Conservation (phyloP, 2,329 filamentous ascomycete species). For the Ceratocystis cacaofunesta region DNA sequence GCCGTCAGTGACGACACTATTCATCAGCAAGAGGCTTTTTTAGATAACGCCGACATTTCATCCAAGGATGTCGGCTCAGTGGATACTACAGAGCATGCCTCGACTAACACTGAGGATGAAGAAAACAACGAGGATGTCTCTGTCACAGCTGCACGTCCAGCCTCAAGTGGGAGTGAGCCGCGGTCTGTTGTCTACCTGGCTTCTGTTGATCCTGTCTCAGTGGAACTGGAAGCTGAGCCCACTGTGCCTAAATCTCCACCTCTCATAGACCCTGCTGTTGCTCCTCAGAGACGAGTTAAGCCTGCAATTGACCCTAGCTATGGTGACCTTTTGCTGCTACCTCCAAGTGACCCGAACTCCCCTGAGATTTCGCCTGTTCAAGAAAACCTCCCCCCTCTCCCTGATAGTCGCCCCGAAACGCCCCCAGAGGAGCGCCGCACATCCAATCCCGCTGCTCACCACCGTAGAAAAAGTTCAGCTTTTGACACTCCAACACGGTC, state of each 20-base stretch:
- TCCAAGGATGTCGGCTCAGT: constrained; percentile 49
- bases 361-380: constrained; percentile 25
- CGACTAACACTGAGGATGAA: neutral
- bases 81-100: constrained; percentile 23
- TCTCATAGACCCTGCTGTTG: constrained; percentile 20
- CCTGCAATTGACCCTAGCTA: constrained; percentile 52
- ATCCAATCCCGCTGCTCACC: neutral
- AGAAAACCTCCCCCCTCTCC: constrained; percentile 34
- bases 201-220: neutral
- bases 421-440: constrained; percentile 21
- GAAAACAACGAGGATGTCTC: neutral
- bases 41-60: constrained; percentile 56
- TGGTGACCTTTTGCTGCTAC: constrained; percentile 48
- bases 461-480: constrained; percentile 1
- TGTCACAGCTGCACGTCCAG: neutral
- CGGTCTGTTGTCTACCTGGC: neutral
- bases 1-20: neutral
- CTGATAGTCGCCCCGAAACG: constrained; percentile 45
- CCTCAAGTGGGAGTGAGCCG: neutral
- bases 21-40: constrained; percentile 43
- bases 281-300: constrained; percentile 42
- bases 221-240: neutral
- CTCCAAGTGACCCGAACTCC: constrained; percentile 42
- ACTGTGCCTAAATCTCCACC: constrained; percentile 22
- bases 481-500: constrained; percentile 24